Base-by-base conservation (phyloP, 306 rosid species). In the Gynostemma pentaphyllum region DNA sequence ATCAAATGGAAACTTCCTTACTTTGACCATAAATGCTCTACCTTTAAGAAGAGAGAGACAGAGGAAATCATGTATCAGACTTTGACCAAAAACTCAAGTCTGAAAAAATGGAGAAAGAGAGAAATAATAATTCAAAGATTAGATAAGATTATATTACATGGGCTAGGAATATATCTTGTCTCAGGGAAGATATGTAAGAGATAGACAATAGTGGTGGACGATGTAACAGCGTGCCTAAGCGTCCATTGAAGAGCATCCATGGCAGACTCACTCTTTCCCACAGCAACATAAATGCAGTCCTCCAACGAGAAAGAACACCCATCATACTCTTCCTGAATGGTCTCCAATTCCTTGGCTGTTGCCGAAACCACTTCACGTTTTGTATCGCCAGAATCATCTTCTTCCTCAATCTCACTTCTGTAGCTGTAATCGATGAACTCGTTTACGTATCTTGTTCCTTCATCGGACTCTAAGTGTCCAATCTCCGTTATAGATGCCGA, bases 131-230 rank as follows among this genome's bases (percentile, higher is more conserved):
- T 18, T 45, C 18, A 16, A 16, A 37, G 23, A 18, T 77, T n/a
- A n/a, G n/a, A n/a, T n/a, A n/a, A n/a, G n/a, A n/a, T n/a, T n/a
- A n/a, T n/a, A n/a, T n/a, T 79, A 90, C 95, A 78, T 39, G 97
- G 97, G 64, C 74, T 87, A 2, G 95, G 97, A 45, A 87, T 79
- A 64, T 45, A 75, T 10, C 75, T 78, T 61, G 63, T 68, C 75
- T 82, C 87, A 0, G 94, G 94, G 71, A 77, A 90, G 45, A 90
- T 75, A 24, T 85, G 97, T 18, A 90, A 65, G 71, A 90, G 95
- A 69, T 78, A 87, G 15, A 87, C 53, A 1, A 66, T 37, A 64
- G 84, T 73, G 37, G 85, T 44, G 14, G 88, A 64, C 10, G 81
- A 34, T 24, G 66, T 54, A 5, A 80, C 66, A 13, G 85, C 75